Percentiles rank a stretch among this genome's conserved stretches.
Conservation (phyloP, 1,284 basidiomycete species). For the Rhodotorula sp. region DNA sequence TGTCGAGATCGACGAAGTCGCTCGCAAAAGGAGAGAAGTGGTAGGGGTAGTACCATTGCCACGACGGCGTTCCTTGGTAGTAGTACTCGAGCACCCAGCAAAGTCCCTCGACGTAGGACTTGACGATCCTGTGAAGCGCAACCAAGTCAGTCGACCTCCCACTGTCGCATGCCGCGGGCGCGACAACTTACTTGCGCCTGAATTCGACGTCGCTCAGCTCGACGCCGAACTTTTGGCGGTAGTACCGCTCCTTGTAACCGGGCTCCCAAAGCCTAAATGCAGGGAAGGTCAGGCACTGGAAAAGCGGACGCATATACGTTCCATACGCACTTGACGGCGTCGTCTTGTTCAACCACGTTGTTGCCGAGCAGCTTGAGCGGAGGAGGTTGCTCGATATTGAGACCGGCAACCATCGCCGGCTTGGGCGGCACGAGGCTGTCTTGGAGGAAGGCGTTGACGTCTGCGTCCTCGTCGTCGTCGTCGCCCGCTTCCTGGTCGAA, state of each 20-base stretch:
- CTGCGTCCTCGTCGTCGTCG: constrained; percentile 44
- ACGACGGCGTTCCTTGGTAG: constrained; percentile 76
- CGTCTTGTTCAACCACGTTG: constrained; percentile 87
- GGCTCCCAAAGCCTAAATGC: constrained; percentile 80
- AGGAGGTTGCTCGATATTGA: constrained; percentile 42
- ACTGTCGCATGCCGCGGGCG: neutral
- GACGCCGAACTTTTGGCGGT: constrained; percentile 86
- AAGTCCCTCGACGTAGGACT: constrained; percentile 86
- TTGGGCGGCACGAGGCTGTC: constrained; percentile 26
- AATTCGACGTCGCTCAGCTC: constrained; percentile 70
- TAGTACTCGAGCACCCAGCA: constrained; percentile 97
- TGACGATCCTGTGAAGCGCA: constrained; percentile 63
- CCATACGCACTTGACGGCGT: constrained; percentile 78
- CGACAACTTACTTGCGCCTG: constrained; percentile 66
- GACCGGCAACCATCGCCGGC: constrained; percentile 23
- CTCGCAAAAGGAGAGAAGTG: constrained; percentile 98
- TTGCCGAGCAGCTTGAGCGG: constrained; percentile 57
- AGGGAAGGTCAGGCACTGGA: constrained; percentile 6
- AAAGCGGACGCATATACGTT: neutral
- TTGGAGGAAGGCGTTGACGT: constrained; percentile 45
- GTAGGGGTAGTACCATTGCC: constrained; percentile 99
- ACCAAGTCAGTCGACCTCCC: too few relatives aligned
- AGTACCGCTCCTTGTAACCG: constrained; percentile 94
- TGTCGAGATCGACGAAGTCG: constrained; percentile 78
- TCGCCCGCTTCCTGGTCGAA: constrained; percentile 46